phyloP scores from a whole-genome alignment of 1,139 yeast species.

The Debaryomyces sp. region DNA sequence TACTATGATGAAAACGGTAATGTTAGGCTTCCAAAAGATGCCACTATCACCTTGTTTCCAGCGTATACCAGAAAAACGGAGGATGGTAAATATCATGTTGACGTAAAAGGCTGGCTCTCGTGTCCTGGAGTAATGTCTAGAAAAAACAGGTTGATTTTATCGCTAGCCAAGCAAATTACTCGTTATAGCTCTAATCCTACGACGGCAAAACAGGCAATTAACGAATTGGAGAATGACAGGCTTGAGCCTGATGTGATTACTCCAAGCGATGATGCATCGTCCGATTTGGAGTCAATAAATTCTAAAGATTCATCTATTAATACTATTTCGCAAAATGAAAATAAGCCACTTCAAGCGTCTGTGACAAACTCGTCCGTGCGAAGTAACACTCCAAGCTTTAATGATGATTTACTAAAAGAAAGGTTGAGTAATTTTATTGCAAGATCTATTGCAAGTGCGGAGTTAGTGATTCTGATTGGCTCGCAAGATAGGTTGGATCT shows the following conservation, averaged over 20 bases:
- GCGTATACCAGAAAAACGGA: conserved; percentile 55
- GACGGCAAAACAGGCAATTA: conserved; percentile 27
- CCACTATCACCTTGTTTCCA: conserved; percentile 55
- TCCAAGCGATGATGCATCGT: conserved; percentile 14
- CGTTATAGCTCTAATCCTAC: conserved; percentile 35
- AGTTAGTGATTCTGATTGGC: conserved; percentile 54
- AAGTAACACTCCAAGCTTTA: conserved; percentile 6
- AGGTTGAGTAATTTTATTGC: conserved; percentile 65
- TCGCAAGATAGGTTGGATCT: conserved; percentile 31
- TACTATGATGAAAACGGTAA: conserved; percentile 36
- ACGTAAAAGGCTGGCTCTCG: conserved; percentile 73
- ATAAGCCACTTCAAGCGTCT: conserved; percentile 6
- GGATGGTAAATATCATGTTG: conserved; percentile 49
- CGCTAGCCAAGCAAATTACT: conserved; percentile 72
- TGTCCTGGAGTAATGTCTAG: conserved; percentile 73
- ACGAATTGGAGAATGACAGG: conserved; percentile 32
- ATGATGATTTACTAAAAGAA: conserved; percentile 50
- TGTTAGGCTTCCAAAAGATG: conserved; percentile 39
- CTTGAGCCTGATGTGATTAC: conserved; percentile 31
- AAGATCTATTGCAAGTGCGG: conserved; percentile 55
- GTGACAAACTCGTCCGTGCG: conserved; percentile 9
- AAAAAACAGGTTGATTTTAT: conserved; percentile 66
- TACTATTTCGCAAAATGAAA: conserved; percentile 11
- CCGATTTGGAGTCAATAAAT: conserved; percentile 21
- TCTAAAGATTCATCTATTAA: conserved; percentile 15